phyloP scores from a whole-genome alignment of 2,329 filamentous ascomycete genomes.

The Exophiala sp. region DNA sequence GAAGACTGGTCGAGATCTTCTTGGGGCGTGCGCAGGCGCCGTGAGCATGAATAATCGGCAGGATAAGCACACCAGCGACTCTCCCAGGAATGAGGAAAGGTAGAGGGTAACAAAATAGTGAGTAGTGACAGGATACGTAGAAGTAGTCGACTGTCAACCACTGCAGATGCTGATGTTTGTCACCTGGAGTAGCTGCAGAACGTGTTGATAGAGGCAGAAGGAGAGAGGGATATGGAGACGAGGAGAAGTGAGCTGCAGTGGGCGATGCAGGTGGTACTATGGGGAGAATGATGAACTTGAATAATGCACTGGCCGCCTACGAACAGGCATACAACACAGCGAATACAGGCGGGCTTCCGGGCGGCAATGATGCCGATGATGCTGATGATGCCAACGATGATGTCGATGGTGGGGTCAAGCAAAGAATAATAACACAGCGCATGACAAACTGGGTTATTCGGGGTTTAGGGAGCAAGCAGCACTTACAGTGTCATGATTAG shows the following conservation, averaged over 20 bases:
- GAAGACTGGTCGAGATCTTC: conserved; percentile 1
- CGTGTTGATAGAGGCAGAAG: too few relatives aligned
- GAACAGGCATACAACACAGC: too few relatives aligned
- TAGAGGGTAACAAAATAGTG: neutral
- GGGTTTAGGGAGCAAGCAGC: neutral
- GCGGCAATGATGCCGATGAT: neutral
- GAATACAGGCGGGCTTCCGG: too few relatives aligned
- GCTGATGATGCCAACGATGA: conserved; percentile 1
- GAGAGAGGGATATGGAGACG: too few relatives aligned
- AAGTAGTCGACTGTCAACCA: too few relatives aligned
- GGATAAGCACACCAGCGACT: conserved; percentile 1
- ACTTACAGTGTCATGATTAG: neutral
- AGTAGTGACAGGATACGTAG: neutral
- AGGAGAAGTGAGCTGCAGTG: too few relatives aligned
- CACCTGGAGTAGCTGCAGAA: neutral
- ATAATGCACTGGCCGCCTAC: too few relatives aligned
- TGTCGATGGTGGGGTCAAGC: conserved; percentile 1
- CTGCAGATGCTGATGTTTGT: neutral
- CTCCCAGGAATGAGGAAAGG: neutral
- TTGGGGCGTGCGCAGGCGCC: neutral
- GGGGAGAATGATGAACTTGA: too few relatives aligned
- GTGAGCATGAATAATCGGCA: conserved; percentile 6
- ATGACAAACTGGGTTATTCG: too few relatives aligned
- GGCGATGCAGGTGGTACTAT: too few relatives aligned
- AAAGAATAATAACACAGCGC: neutral